These are phyloP conservation scores for Ustanciosporium gigantosporum DNA, from an alignment of 1,284 basidiomycete species.

Conservation along the genomic window DNA sequence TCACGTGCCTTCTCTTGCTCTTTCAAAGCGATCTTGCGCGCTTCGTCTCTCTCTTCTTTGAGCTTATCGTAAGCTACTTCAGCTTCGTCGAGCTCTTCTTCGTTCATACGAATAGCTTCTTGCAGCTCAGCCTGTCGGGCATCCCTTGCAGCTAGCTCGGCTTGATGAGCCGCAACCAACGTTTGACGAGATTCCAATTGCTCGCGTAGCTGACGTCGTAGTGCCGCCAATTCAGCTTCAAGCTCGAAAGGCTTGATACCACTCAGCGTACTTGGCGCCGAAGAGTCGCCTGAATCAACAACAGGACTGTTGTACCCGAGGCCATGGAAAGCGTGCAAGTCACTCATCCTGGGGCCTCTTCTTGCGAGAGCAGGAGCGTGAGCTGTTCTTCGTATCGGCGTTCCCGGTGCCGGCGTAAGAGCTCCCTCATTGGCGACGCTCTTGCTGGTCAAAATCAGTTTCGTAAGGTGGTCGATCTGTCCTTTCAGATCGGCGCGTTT, in stretches of 20 bases:
- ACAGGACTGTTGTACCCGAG: constrained; percentile 11
- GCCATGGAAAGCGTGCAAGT: constrained; percentile 8
- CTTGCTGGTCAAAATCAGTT: constrained; percentile 53
- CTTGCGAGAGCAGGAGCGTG: constrained; percentile 30
- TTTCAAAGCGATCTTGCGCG: constrained; percentile 26
- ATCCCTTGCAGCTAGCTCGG: constrained; percentile 19
- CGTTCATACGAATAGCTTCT: constrained; percentile 25
- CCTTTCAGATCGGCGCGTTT: constrained; percentile 40
- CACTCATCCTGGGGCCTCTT: constrained; percentile 50
- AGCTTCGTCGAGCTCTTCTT: constrained; percentile 38
- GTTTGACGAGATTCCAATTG: constrained; percentile 21
- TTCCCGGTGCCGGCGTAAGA: constrained; percentile 1
- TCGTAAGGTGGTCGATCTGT: constrained; percentile 56
- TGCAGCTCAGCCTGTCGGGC: constrained; percentile 26
- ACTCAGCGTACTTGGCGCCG: constrained; percentile 3
- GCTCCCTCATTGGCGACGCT: constrained; percentile 36
- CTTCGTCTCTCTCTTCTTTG: constrained; percentile 40
- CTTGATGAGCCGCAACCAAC: constrained; percentile 12
- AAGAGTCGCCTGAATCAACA: not conserved
- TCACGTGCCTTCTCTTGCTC: constrained; percentile 33
- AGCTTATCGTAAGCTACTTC: constrained; percentile 33
- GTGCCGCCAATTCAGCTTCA: constrained; percentile 43
- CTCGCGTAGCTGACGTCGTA: constrained; percentile 35
- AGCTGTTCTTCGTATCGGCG: constrained; percentile 9
- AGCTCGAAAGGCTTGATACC: constrained; percentile 41